Evolutionary conservation across 2,329 filamentous ascomycete genomes (phyloP).

Genomic region (Diaporthe humulicola): DNA sequence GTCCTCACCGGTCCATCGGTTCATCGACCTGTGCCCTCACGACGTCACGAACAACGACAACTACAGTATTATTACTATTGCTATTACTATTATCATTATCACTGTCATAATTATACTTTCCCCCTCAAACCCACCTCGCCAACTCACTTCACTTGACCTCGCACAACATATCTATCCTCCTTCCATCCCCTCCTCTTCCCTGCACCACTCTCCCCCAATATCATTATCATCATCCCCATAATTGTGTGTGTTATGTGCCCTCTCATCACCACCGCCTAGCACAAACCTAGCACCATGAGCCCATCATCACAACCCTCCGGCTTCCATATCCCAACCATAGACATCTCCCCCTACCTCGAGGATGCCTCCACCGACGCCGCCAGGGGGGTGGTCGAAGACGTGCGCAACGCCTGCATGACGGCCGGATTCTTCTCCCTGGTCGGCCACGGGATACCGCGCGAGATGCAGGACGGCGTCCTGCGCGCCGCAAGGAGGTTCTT

Average conservation of each 20-base stretch:
- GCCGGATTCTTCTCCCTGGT: slow-evolving; percentile 48
- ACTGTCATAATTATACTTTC: background rate
- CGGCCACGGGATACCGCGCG: slow-evolving; percentile 45
- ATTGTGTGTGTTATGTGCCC: background rate
- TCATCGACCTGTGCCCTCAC: background rate
- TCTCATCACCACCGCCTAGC: background rate
- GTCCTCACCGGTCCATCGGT: slow-evolving; percentile 18
- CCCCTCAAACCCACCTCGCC: background rate
- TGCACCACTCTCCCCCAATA: background rate
- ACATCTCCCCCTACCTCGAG: slow-evolving; percentile 50
- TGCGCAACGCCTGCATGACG: slow-evolving; percentile 49
- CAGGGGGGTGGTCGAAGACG: slow-evolving; percentile 47
- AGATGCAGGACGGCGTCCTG: slow-evolving; percentile 43
- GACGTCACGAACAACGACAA: slow-evolving; percentile 18
- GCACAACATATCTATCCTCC: background rate
- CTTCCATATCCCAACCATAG: slow-evolving; percentile 49
- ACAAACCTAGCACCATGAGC: background rate
- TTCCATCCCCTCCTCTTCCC: background rate
- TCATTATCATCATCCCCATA: slow-evolving; percentile 1
- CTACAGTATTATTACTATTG: background rate
- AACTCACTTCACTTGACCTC: background rate
- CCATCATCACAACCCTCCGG: background rate
- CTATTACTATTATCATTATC: background rate
- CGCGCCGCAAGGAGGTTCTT: slow-evolving; percentile 59
- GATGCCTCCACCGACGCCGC: slow-evolving; percentile 47